A percentile compares a stretch with the other conserved stretches of the same genome.
These are phyloP conservation scores for Krasilnikovozyma curviuscula DNA, from an alignment of 768 basidiomycete genomes.

Conservation along the genomic window DNA sequence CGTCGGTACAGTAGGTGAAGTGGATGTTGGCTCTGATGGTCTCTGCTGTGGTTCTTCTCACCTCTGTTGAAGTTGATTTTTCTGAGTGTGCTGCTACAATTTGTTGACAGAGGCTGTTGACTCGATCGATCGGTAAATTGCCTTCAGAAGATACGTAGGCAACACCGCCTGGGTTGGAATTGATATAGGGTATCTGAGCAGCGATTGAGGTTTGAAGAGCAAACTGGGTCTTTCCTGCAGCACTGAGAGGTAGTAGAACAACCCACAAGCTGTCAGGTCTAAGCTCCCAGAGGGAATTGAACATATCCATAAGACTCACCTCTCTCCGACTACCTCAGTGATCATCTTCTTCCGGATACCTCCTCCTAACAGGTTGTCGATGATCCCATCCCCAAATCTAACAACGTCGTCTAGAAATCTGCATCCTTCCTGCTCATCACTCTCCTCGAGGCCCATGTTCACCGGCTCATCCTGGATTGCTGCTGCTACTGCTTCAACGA, in stretches of 20 bases:
- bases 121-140: conserved; percentile 44
- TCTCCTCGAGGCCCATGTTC: not conserved
- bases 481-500: not conserved
- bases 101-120: conserved; percentile 25
- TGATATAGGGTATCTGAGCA: conserved; percentile 44
- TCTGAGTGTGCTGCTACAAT: conserved; percentile 6
- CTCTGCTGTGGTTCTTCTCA: not conserved
- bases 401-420: conserved; percentile 34
- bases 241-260: conserved; percentile 37
- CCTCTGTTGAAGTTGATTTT: not conserved
- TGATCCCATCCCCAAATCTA: conserved; percentile 49
- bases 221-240: conserved; percentile 85
- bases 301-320: conserved; percentile 34
- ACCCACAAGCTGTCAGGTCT: conserved; percentile 7
- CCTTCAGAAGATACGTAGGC: conserved; percentile 55
- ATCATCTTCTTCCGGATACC: conserved; percentile 60
- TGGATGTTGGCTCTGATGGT: conserved; percentile 31
- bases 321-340: conserved; percentile 78
- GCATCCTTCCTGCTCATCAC: not conserved
- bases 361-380: conserved; percentile 57
- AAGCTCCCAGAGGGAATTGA: not conserved
- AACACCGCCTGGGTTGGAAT: conserved; percentile 34
- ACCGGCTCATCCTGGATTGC: not conserved
- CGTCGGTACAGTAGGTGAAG: conserved; percentile 33
- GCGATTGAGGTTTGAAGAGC: conserved; percentile 63